Conservation (phyloP, 163 green algal species). For the Smithsoniella earleae region DNA sequence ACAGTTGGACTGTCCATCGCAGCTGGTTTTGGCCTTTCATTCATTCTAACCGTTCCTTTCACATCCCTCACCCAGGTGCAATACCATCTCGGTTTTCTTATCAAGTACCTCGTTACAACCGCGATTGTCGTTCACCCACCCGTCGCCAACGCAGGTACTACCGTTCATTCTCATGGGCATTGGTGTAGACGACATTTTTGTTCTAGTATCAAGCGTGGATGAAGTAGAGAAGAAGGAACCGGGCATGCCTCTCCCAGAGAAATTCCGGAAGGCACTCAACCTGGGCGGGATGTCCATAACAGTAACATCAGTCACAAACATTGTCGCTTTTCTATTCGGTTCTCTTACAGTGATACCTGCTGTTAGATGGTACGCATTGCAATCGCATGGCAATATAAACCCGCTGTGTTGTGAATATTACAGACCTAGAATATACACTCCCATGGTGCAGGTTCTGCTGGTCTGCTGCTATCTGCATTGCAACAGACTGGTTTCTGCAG, state of each 20-base stretch:
- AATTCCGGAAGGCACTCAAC: conserved; percentile 36
- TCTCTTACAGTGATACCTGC: conserved; percentile 35
- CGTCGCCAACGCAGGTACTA: conserved; percentile 29
- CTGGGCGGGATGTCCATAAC: conserved; percentile 33
- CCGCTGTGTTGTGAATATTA: neutral
- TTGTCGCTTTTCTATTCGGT: conserved; percentile 40
- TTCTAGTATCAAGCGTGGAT: conserved; percentile 39
- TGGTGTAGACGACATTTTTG: conserved; percentile 39
- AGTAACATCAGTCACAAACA: conserved; percentile 35
- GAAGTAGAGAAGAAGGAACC: conserved; percentile 27
- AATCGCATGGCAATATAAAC: neutral
- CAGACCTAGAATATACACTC: neutral
- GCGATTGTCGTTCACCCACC: no score
- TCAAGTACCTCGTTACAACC: no score
- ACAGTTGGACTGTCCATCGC: conserved; percentile 30
- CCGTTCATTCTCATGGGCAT: conserved; percentile 44
- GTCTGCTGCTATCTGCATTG: conserved; percentile 23
- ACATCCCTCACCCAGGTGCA: conserved; percentile 33
- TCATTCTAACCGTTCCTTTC: conserved; percentile 34
- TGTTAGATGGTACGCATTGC: conserved; percentile 22
- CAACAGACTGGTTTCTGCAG: conserved; percentile 30
- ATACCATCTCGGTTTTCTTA: neutral
- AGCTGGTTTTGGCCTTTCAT: conserved; percentile 35
- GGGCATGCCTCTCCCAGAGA: neutral
- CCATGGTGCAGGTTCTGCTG: conserved; percentile 31